These are phyloP conservation scores for Tillandsia fasciculata DNA, from an alignment of 176 grass and related monocot genomes.

Conservation along the genomic window DNA sequence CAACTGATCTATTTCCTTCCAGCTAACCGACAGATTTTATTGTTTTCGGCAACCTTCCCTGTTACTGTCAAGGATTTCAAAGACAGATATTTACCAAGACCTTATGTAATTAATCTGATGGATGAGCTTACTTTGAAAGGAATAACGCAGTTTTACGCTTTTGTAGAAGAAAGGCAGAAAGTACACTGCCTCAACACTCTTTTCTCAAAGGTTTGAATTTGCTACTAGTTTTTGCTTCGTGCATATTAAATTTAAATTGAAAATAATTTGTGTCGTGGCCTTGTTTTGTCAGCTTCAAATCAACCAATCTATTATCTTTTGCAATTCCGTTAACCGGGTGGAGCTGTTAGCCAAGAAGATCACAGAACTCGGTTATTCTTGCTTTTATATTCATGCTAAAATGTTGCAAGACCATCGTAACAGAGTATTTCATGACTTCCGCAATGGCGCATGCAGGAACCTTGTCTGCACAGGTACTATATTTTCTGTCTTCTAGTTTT, in stretches of 20 bases:
- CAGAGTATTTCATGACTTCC: conserved; percentile 93
- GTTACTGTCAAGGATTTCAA: conserved; percentile 63
- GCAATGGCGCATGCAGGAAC: conserved; percentile 91
- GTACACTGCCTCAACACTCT: conserved; percentile 48
- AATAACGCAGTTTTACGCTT: conserved; percentile 60
- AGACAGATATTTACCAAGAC: conserved; percentile 53
- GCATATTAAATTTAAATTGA: conserved; percentile 1
- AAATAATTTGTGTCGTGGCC: neutral
- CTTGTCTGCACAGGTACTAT: conserved; percentile 81
- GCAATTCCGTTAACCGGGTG: conserved; percentile 93
- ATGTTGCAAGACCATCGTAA: conserved; percentile 97
- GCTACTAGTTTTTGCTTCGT: conserved; percentile 12
- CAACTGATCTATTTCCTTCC: conserved; percentile 49
- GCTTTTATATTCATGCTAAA: conserved; percentile 98
- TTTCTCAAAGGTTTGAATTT: conserved; percentile 33
- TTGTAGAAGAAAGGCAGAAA: conserved; percentile 69
- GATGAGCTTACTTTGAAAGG: conserved; percentile 64
- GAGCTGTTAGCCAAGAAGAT: conserved; percentile 94
- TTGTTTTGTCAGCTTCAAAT: conserved; percentile 82
- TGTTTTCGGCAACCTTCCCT: conserved; percentile 71
- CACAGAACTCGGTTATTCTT: conserved; percentile 86
- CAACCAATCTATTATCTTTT: conserved; percentile 96
- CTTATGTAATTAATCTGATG: conserved; percentile 70
- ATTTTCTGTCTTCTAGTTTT: conserved; percentile 2
- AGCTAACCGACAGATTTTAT: conserved; percentile 50